Conservation (phyloP, 441 rosid species). For the Syzygium syzygioides region DNA sequence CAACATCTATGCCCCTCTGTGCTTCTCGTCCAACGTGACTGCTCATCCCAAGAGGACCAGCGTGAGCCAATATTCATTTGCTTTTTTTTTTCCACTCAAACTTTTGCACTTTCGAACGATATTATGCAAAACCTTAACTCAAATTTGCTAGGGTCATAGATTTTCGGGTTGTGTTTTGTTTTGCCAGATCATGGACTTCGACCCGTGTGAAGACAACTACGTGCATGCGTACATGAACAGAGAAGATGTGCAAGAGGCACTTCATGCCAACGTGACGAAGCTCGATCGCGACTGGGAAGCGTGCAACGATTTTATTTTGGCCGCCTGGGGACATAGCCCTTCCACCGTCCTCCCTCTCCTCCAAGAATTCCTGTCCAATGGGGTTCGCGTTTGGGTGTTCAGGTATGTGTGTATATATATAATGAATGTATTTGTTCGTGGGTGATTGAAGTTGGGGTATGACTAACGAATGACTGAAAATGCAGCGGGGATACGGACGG, state of each 20-base stretch:
- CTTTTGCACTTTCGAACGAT: background rate
- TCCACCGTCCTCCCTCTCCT: constrained; percentile 52
- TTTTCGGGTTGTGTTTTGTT: background rate
- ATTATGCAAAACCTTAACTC: background rate
- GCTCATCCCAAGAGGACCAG: constrained; percentile 32
- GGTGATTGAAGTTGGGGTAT: background rate
- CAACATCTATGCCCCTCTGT: constrained; percentile 69
- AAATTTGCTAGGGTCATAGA: background rate
- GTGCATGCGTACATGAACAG: constrained; percentile 60
- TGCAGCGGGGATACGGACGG: constrained; percentile 81
- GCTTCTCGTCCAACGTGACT: constrained; percentile 42
- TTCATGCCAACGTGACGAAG: constrained; percentile 79
- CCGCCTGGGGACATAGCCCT: constrained; percentile 54
- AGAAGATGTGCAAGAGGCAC: constrained; percentile 62
- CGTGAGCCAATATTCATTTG: constrained; percentile 19
- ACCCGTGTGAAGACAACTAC: constrained; percentile 61
- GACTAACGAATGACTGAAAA: background rate
- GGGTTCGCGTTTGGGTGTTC: constrained; percentile 68
- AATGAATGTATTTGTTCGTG: background rate
- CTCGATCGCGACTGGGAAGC: constrained; percentile 3
- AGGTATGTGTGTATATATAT: constrained; percentile 13
- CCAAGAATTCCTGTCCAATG: constrained; percentile 37
- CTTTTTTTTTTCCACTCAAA: background rate
- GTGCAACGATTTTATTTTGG: constrained; percentile 41
- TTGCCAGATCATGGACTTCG: constrained; percentile 36